Percentiles rank a stretch among this genome's conserved stretches.
Conservation (phyloP, 805 yeast species). For the Lipomyces yamanashiensis region DNA sequence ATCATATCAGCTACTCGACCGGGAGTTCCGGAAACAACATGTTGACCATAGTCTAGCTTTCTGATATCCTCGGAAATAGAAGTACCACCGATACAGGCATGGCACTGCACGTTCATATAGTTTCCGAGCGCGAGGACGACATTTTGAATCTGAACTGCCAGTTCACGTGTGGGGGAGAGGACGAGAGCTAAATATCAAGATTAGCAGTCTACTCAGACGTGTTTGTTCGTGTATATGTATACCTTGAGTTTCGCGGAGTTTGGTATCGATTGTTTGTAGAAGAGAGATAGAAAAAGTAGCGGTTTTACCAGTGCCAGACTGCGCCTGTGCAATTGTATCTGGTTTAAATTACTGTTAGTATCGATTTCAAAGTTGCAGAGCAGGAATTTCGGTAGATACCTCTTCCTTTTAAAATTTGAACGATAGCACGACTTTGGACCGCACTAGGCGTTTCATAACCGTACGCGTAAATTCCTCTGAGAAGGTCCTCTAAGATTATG, state of each 20-base stretch:
- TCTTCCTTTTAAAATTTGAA: constrained; percentile 74
- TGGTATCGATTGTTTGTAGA: constrained; percentile 34
- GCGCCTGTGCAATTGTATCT: constrained; percentile 82
- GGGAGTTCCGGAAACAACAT: constrained; percentile 96
- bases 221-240: neutral
- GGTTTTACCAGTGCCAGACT: constrained; percentile 90
- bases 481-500: constrained; percentile 42
- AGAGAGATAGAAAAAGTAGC: constrained; percentile 79
- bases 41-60: constrained; percentile 83
- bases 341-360: neutral
- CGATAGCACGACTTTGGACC: constrained; percentile 79
- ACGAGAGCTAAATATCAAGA: constrained; percentile 81
- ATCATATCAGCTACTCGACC: constrained; percentile 98
- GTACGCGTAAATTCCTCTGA: constrained; percentile 72
- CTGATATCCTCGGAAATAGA: constrained; percentile 84
- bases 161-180: constrained; percentile 96
- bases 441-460: constrained; percentile 85
- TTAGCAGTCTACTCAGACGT: constrained; percentile 49
- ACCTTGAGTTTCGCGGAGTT: constrained; percentile 38
- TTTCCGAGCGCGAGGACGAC: constrained; percentile 89
- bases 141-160: constrained; percentile 93
- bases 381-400: constrained; percentile 4
- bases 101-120: constrained; percentile 87
- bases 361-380: neutral
- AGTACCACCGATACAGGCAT: constrained; percentile 98